A percentile compares a stretch with the other conserved stretches of the same genome.
phyloP scores from a whole-genome alignment of 495 filamentous ascomycete genomes.

The Penicillium atrosanguineum region DNA sequence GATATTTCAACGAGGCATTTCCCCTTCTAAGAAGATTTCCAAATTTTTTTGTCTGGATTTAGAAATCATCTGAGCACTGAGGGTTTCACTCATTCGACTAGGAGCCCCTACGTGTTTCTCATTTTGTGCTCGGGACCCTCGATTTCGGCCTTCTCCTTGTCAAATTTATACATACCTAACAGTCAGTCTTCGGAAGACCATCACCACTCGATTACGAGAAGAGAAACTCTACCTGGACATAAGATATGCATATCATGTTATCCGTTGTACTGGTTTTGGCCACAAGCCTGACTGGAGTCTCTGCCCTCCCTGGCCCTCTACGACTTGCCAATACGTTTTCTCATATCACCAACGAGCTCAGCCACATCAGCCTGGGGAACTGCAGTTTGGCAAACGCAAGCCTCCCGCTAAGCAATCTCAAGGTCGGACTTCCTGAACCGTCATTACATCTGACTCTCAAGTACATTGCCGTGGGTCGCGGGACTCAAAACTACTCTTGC shows the following conservation, averaged over 20 bases:
- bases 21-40: background rate
- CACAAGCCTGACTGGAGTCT: constrained; percentile 1
- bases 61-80: background rate
- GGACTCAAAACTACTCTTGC: constrained; percentile 80
- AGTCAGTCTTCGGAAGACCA: background rate
- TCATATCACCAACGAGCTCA: constrained; percentile 20
- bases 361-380: constrained; percentile 21
- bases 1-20: background rate
- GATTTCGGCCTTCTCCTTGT: background rate
- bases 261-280: background rate
- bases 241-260: constrained; percentile 3
- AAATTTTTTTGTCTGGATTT: background rate
- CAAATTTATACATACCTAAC: background rate
- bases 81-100: constrained; percentile 1
- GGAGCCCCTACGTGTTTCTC: background rate
- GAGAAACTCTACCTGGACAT: background rate
- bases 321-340: constrained; percentile 19
- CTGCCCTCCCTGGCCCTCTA: constrained; percentile 16
- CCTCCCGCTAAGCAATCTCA: constrained; percentile 22
- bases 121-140: no score
- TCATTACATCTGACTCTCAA: constrained; percentile 48
- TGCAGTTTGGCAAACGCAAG: constrained; percentile 27
- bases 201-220: background rate
- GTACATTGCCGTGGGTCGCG: constrained; percentile 65
- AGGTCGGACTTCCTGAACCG: constrained; percentile 42